Conservation (phyloP, 768 basidiomycete genomes). For the Holtermannia corniformis region DNA sequence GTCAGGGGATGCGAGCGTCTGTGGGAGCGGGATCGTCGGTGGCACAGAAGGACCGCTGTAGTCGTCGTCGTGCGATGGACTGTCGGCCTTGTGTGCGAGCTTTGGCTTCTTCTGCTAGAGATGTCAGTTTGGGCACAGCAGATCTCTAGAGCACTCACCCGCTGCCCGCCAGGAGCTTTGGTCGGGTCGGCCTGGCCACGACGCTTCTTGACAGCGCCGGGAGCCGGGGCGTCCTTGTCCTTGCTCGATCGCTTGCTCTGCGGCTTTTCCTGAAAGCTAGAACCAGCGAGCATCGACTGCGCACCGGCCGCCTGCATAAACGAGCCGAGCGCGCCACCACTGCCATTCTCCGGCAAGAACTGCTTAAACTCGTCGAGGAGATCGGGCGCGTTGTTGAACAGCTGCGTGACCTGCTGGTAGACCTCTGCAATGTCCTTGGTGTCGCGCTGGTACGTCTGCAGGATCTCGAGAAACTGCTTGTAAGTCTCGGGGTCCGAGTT, state of each 20-base stretch:
- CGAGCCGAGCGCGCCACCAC: slow-evolving; percentile 27
- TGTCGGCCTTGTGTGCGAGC: slow-evolving; percentile 28
- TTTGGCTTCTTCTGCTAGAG: slow-evolving; percentile 30
- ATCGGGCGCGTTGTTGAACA: slow-evolving; percentile 41
- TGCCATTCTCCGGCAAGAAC: slow-evolving; percentile 39
- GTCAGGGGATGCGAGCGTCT: slow-evolving; percentile 45
- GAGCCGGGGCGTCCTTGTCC: slow-evolving; percentile 20
- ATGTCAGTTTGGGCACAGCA: no score
- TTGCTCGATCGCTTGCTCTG: slow-evolving; percentile 14
- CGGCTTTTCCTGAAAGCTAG: slow-evolving; percentile 6
- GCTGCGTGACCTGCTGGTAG: slow-evolving; percentile 41
- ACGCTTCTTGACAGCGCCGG: slow-evolving; percentile 18
- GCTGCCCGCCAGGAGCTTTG: slow-evolving; percentile 18
- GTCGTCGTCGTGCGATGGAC: slow-evolving; percentile 23
- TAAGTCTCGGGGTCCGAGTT: slow-evolving; percentile 74
- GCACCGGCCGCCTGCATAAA: slow-evolving; percentile 16
- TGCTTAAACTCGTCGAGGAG: slow-evolving; percentile 43
- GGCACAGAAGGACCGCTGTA: slow-evolving; percentile 14
- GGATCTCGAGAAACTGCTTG: slow-evolving; percentile 46
- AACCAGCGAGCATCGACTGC: background rate
- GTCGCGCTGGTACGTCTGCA: slow-evolving; percentile 49
- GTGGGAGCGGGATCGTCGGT: slow-evolving; percentile 13
- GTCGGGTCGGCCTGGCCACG: slow-evolving; percentile 16
- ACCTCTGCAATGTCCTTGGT: slow-evolving; percentile 50
- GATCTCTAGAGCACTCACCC: slow-evolving; percentile 26